These are phyloP conservation scores for Suillus variegatus DNA, from an alignment of 768 basidiomycete genomes.

Conservation along the genomic window DNA sequence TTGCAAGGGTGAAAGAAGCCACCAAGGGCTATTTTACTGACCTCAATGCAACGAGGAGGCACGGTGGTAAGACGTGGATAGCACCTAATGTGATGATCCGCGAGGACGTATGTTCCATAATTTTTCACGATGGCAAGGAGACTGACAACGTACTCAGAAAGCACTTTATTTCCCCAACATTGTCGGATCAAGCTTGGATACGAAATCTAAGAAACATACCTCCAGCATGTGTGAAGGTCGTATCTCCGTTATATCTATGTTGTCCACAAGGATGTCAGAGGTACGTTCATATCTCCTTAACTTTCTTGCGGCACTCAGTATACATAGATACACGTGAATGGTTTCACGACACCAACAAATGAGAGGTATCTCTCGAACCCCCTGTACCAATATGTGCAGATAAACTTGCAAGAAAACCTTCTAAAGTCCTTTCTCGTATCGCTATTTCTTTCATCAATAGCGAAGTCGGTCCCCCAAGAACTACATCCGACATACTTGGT, in stretches of 20 bases:
- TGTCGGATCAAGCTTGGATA: constrained; percentile 64
- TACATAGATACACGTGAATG: constrained; percentile 71
- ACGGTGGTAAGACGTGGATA: constrained; percentile 95
- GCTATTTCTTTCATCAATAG: constrained; percentile 77
- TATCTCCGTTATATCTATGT: constrained; percentile 78
- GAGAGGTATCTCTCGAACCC: constrained; percentile 53
- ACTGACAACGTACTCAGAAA: constrained; percentile 54
- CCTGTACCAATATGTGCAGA: constrained; percentile 73
- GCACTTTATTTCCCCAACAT: constrained; percentile 92
- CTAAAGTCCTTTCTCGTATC: constrained; percentile 90
- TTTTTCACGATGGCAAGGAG: not conserved
- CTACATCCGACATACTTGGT: constrained; percentile 76
- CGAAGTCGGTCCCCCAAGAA: constrained; percentile 59
- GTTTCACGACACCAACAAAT: constrained; percentile 64
- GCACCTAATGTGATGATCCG: constrained; percentile 87
- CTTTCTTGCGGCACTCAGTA: constrained; percentile 4
- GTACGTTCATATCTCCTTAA: constrained; percentile 40
- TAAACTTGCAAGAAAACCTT: constrained; percentile 93
- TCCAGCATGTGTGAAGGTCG: constrained; percentile 75
- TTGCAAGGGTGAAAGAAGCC: constrained; percentile 55
- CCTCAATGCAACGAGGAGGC: constrained; percentile 71
- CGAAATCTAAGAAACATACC: constrained; percentile 62
- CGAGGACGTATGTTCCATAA: constrained; percentile 71
- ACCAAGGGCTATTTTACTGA: constrained; percentile 90
- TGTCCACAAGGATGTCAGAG: constrained; percentile 88